phyloP scores from a whole-genome alignment of 78 protist species.

The Anaeramoeba flamelloides region DNA sequence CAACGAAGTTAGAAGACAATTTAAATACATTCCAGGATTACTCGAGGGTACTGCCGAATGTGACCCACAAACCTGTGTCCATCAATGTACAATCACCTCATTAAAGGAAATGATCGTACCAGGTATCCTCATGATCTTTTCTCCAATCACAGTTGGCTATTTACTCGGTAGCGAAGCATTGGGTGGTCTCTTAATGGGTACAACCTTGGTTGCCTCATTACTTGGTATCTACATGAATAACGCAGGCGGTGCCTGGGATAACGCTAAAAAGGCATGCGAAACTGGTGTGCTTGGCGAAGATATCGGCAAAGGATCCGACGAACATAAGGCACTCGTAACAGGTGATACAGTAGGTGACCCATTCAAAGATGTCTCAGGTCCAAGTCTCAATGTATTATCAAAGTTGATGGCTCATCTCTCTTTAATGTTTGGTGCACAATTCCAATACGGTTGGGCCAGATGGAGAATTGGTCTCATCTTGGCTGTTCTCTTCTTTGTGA shows the following conservation, averaged over 20 bases:
- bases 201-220: conserved; percentile 24
- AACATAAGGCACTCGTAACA: conserved; percentile 39
- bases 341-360: conserved; percentile 76
- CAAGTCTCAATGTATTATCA: conserved; percentile 44
- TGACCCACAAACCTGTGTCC: conserved; percentile 30
- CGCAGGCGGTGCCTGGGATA: conserved; percentile 63
- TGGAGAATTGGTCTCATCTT: too few species aligned
- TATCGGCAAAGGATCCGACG: conserved; percentile 27
- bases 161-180: conserved; percentile 11
- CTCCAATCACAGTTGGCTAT: conserved; percentile 36
- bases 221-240: conserved; percentile 1
- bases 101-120: conserved; percentile 32
- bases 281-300: conserved; percentile 7
- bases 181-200: conserved; percentile 30
- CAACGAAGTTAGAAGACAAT: conserved; percentile 34
- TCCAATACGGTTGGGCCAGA: too few species aligned
- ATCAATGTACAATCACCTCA: conserved; percentile 33
- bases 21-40: conserved; percentile 16
- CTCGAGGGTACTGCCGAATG: conserved; percentile 12
- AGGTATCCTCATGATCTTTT: conserved; percentile 27
- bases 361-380: conserved; percentile 57
- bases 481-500: too few species aligned
- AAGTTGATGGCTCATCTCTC: conserved; percentile 39
- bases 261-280: conserved; percentile 53
- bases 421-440: conserved; percentile 26